Base-by-base conservation (phyloP, 179 eudicot species). In the Nepenthes alata region DNA sequence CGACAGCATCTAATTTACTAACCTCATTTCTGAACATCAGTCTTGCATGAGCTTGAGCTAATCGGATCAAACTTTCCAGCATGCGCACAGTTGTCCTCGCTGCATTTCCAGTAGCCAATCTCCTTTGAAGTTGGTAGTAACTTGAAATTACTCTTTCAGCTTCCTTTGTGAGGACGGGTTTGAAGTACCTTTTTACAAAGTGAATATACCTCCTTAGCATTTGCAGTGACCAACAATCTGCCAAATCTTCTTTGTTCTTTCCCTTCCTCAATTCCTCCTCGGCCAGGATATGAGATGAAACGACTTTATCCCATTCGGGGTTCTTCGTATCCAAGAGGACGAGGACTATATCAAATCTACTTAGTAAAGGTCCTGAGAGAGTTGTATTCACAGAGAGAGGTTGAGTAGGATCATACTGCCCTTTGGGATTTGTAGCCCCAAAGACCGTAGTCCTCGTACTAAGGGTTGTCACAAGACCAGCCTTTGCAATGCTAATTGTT, bases 41-140 rank as follows among this genome's bases (percentile, higher is more conserved):
- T 59, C 93, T 91, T 47, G 98, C 98, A 75, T 91, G 98, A 63
- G 96, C 95, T 80, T 91, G 98, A 67, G 98, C 98, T 57, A 91
- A 79, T 60, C 98, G 76, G 57, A 91, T 91, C 68, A 91, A 65
- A 77, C 96, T 88, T 70, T 91, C 98, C 63, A 91, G 78, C 98
- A 91, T 91, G n/a, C 98, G 80, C 4, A 91, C 89, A 4, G 98
- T 91, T 67, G 87, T 91, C 68, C 98, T 86, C 47, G 98, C 95
- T 64, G 94, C 83, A 75, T 91, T 91, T 58, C 86, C 71, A 12
- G 81, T 69, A 11, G 89, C 98, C 34, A 85, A 86, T 80, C 95
- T 78, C 73, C 98, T 70, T 75, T 91, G 98, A 58, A 88, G 75
- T 74, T 91, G 98, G 67, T 91, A 91, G 70, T 91, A 91, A 69